Evolutionary conservation across 768 basidiomycete species (phyloP), one percentile per base, ranked within the genome.

Genomic region (Hericium erinaceus): DNA sequence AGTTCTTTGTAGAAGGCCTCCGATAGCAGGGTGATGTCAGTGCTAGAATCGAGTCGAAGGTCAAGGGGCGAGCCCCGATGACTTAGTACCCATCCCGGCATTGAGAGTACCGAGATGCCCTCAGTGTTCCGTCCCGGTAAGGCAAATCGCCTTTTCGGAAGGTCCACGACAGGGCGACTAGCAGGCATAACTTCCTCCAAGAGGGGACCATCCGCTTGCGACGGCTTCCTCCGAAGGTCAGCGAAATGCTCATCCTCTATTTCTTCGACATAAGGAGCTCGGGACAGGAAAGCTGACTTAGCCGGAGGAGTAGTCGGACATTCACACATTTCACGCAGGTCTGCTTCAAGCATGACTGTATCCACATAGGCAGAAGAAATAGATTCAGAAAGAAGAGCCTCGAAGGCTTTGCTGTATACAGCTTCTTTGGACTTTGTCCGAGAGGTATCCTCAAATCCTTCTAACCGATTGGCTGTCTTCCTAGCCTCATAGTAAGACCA

Each of bases 331-430:
- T 40, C 39, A 3, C 39, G 39, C 16, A 16, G 16, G 10, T 40
- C 39, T 40, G 10, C 39, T 10, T 40, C 39, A 40, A 40, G 39
- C 10, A 16, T 16, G 10, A 10, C 39, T 16, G 11, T 11, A 40
- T 40, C 48, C 4, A 49, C 11, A 49, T 49, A 49, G 13, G 22
- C 4, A 5, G 48, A 49, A 20, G 48, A 16, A n/a, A 49, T 22
- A 22, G 22, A 22, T 22, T 22, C 22, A 22, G 22, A 22, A 22
- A 22, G 22, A 22, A 22, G 22, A 13, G 6, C n/a, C 9, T 49
- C 48, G 12, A 22, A 49, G 12, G 24, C n/a, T 5, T 4, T n/a
- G 24, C 61, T 74, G 71, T 12, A 70, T 59, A 0, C 44, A 22
- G 22, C 22, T 22, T 22, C 22, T 2, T 22, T 22, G 22, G 22